Evolutionary conservation across 306 rosid genomes (phyloP).

Genomic region (Quercus alba): DNA sequence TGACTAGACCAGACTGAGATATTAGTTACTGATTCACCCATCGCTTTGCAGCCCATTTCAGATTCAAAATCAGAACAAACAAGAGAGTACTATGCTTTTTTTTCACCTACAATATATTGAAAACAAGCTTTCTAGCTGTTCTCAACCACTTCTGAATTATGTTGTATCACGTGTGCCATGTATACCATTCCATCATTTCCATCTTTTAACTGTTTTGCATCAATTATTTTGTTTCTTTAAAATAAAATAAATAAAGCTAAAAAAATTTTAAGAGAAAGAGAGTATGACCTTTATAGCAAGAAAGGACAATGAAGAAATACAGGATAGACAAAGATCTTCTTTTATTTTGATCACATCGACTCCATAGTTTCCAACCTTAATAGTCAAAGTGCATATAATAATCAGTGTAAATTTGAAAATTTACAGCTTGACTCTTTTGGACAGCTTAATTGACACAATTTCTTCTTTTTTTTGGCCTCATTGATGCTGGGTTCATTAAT

Average conservation of each 20-base stretch:
- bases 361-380: background rate
- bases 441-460: too few relatives aligned
- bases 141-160: slow-evolving; percentile 52
- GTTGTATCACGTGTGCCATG: slow-evolving; percentile 44
- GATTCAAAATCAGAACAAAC: slow-evolving; percentile 28
- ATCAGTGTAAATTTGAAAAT: background rate
- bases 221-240: background rate
- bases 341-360: background rate
- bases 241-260: background rate
- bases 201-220: background rate
- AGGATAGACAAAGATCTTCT: background rate
- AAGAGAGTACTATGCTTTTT: slow-evolving; percentile 23
- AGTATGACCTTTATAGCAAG: background rate
- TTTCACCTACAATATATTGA: slow-evolving; percentile 26
- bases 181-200: slow-evolving; percentile 7
- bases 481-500: too few relatives aligned
- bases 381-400: background rate
- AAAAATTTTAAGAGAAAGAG: background rate
- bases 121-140: slow-evolving; percentile 30
- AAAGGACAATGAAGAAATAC: background rate
- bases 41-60: slow-evolving; percentile 17
- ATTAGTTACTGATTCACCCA: too few relatives aligned
- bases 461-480: too few relatives aligned
- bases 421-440: background rate
- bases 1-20: background rate